Percentiles rank a stretch among this genome's conserved stretches.
phyloP scores from a whole-genome alignment of 2,329 filamentous ascomycete genomes.

The Lecanicillium sp. region DNA sequence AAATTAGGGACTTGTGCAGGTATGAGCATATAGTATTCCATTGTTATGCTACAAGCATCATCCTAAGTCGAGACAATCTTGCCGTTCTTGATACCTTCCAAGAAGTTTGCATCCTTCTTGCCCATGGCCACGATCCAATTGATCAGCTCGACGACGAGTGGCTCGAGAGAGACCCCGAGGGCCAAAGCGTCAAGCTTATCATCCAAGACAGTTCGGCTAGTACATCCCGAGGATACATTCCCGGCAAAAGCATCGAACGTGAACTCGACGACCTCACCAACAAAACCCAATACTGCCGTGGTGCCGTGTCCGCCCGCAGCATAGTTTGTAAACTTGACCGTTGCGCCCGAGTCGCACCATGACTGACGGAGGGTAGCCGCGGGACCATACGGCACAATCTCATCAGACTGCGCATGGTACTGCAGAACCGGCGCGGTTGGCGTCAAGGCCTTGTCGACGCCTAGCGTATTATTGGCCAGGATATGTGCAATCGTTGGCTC shows the following conservation, averaged over 20 bases:
- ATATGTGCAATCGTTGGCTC: neutral
- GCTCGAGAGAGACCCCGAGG: conserved; percentile 9
- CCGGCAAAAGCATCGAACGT: neutral
- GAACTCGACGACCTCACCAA: neutral
- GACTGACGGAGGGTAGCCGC: neutral
- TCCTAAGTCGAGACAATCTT: conserved; percentile 16
- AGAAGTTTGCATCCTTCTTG: conserved; percentile 6
- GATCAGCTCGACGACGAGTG: neutral
- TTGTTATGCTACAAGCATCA: too few species aligned
- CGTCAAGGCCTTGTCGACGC: conserved; percentile 1
- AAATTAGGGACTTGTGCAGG: too few species aligned
- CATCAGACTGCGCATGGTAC: conserved; percentile 9
- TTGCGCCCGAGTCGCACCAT: conserved; percentile 10
- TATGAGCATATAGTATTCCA: too few species aligned
- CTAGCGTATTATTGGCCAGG: conserved; percentile 4
- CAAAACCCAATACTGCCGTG: conserved; percentile 7
- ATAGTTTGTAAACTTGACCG: conserved; percentile 2
- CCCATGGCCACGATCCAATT: neutral
- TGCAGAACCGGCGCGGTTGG: conserved; percentile 6
- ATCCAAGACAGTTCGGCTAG: neutral
- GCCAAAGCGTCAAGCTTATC: conserved; percentile 5
- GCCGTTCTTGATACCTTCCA: neutral
- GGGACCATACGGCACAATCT: conserved; percentile 8
- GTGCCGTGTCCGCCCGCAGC: conserved; percentile 6
- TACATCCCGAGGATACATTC: conserved; percentile 4